Conservation (phyloP, 768 basidiomycete species). For the Psilocybe cubensis region DNA sequence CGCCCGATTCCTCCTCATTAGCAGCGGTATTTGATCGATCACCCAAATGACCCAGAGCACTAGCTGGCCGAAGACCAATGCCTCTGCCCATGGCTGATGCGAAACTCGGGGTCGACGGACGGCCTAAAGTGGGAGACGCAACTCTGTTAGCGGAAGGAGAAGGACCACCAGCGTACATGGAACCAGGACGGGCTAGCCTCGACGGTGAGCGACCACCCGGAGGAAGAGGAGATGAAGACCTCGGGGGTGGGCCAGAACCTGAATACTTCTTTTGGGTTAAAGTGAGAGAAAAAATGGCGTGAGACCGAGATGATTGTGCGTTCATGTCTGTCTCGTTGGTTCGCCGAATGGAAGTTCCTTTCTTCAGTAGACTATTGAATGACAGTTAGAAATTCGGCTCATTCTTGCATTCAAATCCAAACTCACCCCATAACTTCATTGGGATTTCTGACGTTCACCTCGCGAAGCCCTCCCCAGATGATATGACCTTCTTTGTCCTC, state of each 20-base stretch:
- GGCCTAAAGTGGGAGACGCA: conserved; percentile 78
- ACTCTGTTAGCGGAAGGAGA: conserved; percentile 52
- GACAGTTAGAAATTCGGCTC: conserved; percentile 17
- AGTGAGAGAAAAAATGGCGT: conserved; percentile 98
- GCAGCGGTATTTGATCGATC: conserved; percentile 41
- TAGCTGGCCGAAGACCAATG: conserved; percentile 70
- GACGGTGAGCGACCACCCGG: conserved; percentile 76
- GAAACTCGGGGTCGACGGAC: conserved; percentile 82
- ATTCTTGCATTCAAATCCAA: not conserved
- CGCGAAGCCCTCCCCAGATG: conserved; percentile 94
- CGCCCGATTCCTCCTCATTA: conserved; percentile 67
- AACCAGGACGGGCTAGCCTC: conserved; percentile 82
- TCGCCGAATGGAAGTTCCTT: conserved; percentile 87
- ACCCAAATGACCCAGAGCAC: conserved; percentile 74
- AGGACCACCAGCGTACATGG: conserved; percentile 56
- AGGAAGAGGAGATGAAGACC: conserved; percentile 79
- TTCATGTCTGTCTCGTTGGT: conserved; percentile 99
- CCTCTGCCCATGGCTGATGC: conserved; percentile 74
- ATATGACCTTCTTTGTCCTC: conserved; percentile 98
- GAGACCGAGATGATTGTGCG: conserved; percentile 95
- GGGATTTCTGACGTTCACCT: conserved; percentile 84
- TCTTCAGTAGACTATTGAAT: conserved; percentile 71
- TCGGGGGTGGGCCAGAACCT: conserved; percentile 69
- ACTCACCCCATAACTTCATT: conserved; percentile 92
- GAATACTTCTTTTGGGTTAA: conserved; percentile 88